phyloP scores from a whole-genome alignment of 2,329 filamentous ascomycete species.

The Calonectria pauciramosa region DNA sequence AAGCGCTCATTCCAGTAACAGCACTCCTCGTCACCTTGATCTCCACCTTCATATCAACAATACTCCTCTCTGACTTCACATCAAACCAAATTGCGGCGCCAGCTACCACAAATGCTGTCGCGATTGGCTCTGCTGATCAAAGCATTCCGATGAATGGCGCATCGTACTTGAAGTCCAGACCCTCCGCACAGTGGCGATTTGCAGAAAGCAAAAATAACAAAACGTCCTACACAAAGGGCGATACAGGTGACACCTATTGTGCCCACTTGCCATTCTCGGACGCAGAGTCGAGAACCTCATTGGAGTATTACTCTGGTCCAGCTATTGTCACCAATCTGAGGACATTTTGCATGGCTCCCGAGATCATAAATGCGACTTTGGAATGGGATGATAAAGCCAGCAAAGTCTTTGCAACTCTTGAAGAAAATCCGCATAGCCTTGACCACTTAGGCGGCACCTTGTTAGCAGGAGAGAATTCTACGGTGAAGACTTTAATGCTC shows the following conservation, averaged over 20 bases:
- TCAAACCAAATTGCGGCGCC: not conserved
- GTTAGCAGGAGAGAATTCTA: not conserved
- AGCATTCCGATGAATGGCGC: not conserved
- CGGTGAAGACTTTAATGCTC: not conserved
- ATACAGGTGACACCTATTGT: slow-evolving; percentile 22
- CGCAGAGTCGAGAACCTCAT: not conserved
- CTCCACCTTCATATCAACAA: slow-evolving; percentile 23
- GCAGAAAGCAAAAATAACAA: not conserved
- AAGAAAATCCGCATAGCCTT: not conserved
- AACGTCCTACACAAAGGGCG: not conserved
- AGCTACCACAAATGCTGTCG: not conserved
- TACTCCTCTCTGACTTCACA: slow-evolving; percentile 27
- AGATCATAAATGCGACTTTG: not conserved
- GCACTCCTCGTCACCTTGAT: not conserved
- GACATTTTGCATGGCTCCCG: not conserved
- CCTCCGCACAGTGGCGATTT: slow-evolving; percentile 29
- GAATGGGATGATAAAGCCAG: not conserved
- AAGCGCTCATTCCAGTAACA: not conserved
- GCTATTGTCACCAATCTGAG: not conserved
- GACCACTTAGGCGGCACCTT: not conserved
- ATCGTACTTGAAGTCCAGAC: slow-evolving; percentile 29
- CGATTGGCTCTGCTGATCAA: not conserved
- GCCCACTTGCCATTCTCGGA: slow-evolving; percentile 9
- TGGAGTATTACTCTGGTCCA: slow-evolving; percentile 5
- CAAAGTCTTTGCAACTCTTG: not conserved